Conservation (phyloP, 202 grass and related monocot species). For the Carex arenaria region DNA sequence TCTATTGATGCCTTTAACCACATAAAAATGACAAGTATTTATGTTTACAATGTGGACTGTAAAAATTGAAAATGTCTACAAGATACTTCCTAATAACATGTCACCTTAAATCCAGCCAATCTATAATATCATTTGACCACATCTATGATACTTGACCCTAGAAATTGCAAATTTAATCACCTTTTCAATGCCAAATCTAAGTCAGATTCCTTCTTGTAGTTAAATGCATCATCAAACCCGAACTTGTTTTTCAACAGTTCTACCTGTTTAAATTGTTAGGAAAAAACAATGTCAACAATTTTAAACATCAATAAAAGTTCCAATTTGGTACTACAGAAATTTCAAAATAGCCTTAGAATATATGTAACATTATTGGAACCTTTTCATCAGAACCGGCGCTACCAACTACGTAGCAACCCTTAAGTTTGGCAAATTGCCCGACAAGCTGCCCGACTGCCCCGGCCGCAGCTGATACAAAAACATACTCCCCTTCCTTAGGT, state of each 20-base stretch:
- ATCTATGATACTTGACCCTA: background rate
- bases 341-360: background rate
- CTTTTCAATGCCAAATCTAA: slow-evolving; percentile 13
- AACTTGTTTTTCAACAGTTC: slow-evolving; percentile 39
- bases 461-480: slow-evolving; percentile 49
- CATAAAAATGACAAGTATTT: background rate
- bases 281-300: background rate
- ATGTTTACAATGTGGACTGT: background rate
- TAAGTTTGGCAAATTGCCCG: slow-evolving; percentile 57
- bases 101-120: background rate
- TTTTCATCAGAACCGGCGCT: slow-evolving; percentile 55
- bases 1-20: background rate
- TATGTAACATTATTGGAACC: slow-evolving; percentile 14
- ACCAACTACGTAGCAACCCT: slow-evolving; percentile 52
- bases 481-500: slow-evolving; percentile 36
- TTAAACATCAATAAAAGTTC: background rate
- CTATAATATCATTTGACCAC: background rate
- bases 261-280: slow-evolving; percentile 28
- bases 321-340: background rate
- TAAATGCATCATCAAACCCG: slow-evolving; percentile 55
- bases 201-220: slow-evolving; percentile 48
- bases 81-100: background rate
- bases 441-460: slow-evolving; percentile 56
- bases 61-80: background rate
- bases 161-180: background rate